Evolutionary conservation across 2,329 filamentous ascomycete species (phyloP), one percentile per base, ranked within the genome.

Genomic region (Apiospora aurea): DNA sequence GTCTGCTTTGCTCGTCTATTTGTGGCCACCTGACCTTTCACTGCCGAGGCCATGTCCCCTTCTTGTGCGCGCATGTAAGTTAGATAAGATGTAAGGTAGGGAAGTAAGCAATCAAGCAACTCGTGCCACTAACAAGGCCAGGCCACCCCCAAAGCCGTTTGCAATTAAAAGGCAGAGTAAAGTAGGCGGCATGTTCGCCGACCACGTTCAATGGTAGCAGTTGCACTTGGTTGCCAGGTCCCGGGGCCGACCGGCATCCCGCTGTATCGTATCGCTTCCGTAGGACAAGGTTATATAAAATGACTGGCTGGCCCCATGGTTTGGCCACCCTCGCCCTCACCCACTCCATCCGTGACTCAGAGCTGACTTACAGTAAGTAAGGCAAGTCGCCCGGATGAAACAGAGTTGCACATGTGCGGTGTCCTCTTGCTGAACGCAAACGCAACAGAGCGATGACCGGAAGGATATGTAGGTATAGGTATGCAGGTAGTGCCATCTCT

Each of bases 231-330:
- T 11, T n/a, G 16, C 53, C 29, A 61, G 53, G 53, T 38, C 53
- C 29, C 29, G 26, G 26, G 53, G 53, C 53, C 53, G 53, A 21
- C 53, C 53, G 29, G 38, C 53, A 61, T 61, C 53, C 53, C 53
- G 26, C 51, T 26, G 51, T 57, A 57, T 57, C 51, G 53, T 26
- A 61, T 38, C 16, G 16, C 57, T n/a, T 41, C 34, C 57, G 57
- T 64, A 64, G n/a, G 18, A 41, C 57, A 64, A n/a, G 8, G 57
- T 41, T 38, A 64, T 64, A 64, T 64, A 64, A 64, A 34, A 64
- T 64, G 57, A 64, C 57, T 64, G 57, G 57, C 57, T 64, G 29
- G 29, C 16, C 24, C 26, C 26, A 14, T 51, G 47, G 47, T 29
- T 26, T 53, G 51, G 24, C 24, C n/a, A 24, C n/a, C 49, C 10